Base-by-base conservation (phyloP, 1,284 basidiomycete genomes). In the Moesziomyces globuligerus region DNA sequence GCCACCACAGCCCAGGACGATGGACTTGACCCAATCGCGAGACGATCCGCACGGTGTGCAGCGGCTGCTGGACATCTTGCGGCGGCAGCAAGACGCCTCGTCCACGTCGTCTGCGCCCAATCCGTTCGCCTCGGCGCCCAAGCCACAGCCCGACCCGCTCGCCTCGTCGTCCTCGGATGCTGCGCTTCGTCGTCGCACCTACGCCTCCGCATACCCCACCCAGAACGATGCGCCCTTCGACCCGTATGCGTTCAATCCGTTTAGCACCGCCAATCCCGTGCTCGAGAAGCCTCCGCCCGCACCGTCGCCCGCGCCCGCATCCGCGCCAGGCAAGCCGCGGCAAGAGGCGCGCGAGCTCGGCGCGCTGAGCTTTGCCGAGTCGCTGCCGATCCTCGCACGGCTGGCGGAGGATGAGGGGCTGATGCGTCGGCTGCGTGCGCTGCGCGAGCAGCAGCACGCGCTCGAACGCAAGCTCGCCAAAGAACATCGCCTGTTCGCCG, bases 41-140 rank as follows among this genome's bases (percentile, higher is more conserved):
- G 40, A 59, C 41, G 69, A 72, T 28, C 69, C 69, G 11, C 69
- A 72, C 41, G 69, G 69, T 28, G 64, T 72, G 4, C 69, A 64
- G 40, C 39, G 62, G 20, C 48, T 72, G 40, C 55, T 72, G 4
- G 51, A 47, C 0, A 58, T 59, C 20, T 43, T 72, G 20, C 58
- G 69, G 36, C 58, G 54, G 7, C 69, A 72, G 32, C 69, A 72
- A 37, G 64, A 72, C 23, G 18, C 48, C 36, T 52, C 42, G 3
- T 50, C 45, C 23, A 45, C 40, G 4, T 58, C 48, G 23, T 41
- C 40, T 20, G 25, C 49, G 17, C 13, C 48, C 18, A 29, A 26
- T 23, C 21, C 52, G 4, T 24, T 50, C 1, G 8, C 56, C 28
- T 24, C 51, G 10, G 32, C 47, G 1, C 29, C 36, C 55, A 46